Percentiles rank a stretch among this genome's conserved stretches.
phyloP scores from a whole-genome alignment of 306 rosid genomes.

The Dalbergia cultrata region DNA sequence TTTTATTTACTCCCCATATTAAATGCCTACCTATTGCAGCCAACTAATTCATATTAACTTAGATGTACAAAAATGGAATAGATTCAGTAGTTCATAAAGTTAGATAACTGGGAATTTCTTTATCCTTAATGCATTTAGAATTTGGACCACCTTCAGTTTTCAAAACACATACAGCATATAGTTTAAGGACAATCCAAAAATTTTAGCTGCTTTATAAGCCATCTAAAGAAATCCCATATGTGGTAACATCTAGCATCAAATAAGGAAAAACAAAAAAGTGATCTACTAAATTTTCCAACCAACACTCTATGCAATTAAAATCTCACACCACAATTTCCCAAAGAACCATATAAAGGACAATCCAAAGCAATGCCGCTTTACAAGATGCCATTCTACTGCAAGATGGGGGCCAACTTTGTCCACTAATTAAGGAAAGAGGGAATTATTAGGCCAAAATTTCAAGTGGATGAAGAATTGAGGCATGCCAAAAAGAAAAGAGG shows the following conservation, averaged over 20 bases:
- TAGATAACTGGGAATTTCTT: slow-evolving; percentile 23
- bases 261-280: slow-evolving; percentile 18
- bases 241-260: slow-evolving; percentile 40
- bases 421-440: slow-evolving; percentile 41
- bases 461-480: slow-evolving; percentile 39
- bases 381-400: slow-evolving; percentile 48
- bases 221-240: slow-evolving; percentile 38
- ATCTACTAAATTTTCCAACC: slow-evolving; percentile 33
- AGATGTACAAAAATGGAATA: slow-evolving; percentile 44
- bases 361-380: slow-evolving; percentile 48
- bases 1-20: not conserved
- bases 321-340: slow-evolving; percentile 46
- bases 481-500: slow-evolving; percentile 32
- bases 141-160: slow-evolving; percentile 51
- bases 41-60: slow-evolving; percentile 22
- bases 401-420: slow-evolving; percentile 54
- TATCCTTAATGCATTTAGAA: slow-evolving; percentile 40
- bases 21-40: slow-evolving; percentile 25
- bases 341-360: slow-evolving; percentile 37
- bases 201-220: slow-evolving; percentile 29
- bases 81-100: slow-evolving; percentile 44
- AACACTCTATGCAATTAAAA: slow-evolving; percentile 36
- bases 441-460: slow-evolving; percentile 36
- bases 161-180: slow-evolving; percentile 23
- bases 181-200: slow-evolving; percentile 22